A percentile compares a stretch with the other conserved stretches of the same genome.
Conservation (phyloP, 352 stramenopile species). For the Blastocystis sp. region DNA sequence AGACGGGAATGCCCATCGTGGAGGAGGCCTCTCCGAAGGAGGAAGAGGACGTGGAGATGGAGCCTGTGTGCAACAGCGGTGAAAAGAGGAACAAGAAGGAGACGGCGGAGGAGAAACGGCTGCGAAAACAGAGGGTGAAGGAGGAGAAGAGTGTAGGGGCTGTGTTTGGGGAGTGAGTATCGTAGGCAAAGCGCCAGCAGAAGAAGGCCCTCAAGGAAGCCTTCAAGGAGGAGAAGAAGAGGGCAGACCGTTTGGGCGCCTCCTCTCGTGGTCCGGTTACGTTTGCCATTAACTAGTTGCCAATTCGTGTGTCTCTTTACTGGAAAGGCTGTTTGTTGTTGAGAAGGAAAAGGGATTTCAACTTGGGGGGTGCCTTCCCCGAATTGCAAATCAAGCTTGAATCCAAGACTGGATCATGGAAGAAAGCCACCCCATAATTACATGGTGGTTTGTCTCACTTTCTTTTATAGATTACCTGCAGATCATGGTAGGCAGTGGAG, state of each 20-base stretch:
- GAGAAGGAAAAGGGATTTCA: conserved; percentile 6
- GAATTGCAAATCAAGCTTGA: background rate
- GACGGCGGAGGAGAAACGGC: conserved; percentile 47
- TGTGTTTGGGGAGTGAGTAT: background rate
- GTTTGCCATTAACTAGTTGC: background rate
- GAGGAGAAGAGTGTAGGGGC: conserved; percentile 34
- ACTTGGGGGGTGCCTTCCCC: background rate
- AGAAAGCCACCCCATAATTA: background rate
- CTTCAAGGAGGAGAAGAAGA: conserved; percentile 62
- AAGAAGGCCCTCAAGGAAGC: conserved; percentile 58
- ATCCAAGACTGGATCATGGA: background rate
- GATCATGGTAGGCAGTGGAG: background rate
- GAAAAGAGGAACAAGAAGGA: conserved; percentile 61
- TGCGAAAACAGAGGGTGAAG: conserved; percentile 57
- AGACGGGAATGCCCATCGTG: conserved; percentile 63
- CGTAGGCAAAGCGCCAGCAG: conserved; percentile 53
- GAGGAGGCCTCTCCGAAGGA: conserved; percentile 11
- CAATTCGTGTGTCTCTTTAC: background rate
- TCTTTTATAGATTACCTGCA: background rate
- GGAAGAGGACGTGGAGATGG: conserved; percentile 36
- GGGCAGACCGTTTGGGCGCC: background rate
- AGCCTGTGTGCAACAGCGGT: conserved; percentile 43
- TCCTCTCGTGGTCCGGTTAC: background rate
- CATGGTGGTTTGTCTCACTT: background rate
- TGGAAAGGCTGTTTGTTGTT: background rate